These are phyloP conservation scores for Mycosarcoma mackinlayi DNA, from an alignment of 1,284 basidiomycete species.

Conservation along the genomic window DNA sequence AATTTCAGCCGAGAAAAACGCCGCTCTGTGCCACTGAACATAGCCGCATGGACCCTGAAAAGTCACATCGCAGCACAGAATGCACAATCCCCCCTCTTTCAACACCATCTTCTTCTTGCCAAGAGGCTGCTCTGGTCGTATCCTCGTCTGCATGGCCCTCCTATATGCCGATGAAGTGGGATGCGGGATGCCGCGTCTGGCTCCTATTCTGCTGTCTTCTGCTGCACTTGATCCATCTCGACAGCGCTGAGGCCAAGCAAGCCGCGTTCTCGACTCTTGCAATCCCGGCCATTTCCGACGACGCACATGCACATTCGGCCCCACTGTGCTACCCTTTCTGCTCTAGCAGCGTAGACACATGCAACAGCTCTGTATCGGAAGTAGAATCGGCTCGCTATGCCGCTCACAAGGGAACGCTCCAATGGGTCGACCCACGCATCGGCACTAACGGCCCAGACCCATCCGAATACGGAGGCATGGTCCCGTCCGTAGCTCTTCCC, in stretches of 20 bases:
- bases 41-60: conserved; percentile 7
- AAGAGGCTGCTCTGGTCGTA: no score
- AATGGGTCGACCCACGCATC: conserved; percentile 50
- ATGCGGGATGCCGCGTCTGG: background rate
- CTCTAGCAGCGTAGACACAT: background rate
- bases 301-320: background rate
- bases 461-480: conserved; percentile 51
- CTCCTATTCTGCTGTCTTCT: background rate
- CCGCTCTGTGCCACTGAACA: no score
- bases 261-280: conserved; percentile 10
- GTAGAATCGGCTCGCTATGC: conserved; percentile 23
- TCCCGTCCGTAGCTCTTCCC: conserved; percentile 35
- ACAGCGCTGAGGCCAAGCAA: conserved; percentile 2
- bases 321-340: conserved; percentile 42
- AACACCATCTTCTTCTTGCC: no score
- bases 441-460: conserved; percentile 54
- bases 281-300: background rate
- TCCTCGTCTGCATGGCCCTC: background rate
- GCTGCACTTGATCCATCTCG: background rate
- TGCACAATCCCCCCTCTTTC: background rate
- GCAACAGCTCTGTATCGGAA: background rate
- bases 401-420: conserved; percentile 17
- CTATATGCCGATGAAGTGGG: background rate
- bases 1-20: background rate
- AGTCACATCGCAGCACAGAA: background rate